Conservation (phyloP, 2,329 filamentous ascomycete genomes). For the Alternaria metachromatica region DNA sequence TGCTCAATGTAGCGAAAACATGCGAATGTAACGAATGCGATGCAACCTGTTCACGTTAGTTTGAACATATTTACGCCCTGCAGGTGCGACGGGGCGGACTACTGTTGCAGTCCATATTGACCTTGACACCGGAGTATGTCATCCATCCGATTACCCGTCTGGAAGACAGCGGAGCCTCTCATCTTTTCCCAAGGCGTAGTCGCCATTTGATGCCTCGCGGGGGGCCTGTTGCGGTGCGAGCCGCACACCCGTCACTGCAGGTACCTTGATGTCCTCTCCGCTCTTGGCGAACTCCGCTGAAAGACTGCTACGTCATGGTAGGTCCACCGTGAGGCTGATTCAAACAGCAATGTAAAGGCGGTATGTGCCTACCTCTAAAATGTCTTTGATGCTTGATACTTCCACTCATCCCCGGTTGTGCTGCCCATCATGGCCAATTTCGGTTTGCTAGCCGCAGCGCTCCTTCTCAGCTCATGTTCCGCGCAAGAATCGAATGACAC, state of each 20-base stretch:
- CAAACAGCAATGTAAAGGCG: background rate
- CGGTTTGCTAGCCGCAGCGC: background rate
- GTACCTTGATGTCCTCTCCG: background rate
- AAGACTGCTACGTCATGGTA: background rate
- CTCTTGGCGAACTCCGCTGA: background rate
- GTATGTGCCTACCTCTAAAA: background rate
- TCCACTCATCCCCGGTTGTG: background rate
- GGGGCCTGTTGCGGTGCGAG: background rate
- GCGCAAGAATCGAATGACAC: background rate
- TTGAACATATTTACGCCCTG: background rate
- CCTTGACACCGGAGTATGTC: background rate
- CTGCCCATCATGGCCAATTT: background rate
- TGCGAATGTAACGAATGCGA: background rate
- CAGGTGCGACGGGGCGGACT: background rate
- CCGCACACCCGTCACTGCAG: background rate
- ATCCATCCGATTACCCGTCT: background rate
- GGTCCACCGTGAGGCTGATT: background rate
- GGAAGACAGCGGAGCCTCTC: background rate
- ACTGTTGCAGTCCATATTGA: background rate
- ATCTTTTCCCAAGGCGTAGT: background rate
- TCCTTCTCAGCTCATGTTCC: background rate
- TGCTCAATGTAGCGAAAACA: background rate
- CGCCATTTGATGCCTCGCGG: background rate
- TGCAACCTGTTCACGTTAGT: background rate
- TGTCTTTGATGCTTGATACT: background rate